Conservation (phyloP, 169 alveolate genomes). For the Plasmodium malariae region DNA sequence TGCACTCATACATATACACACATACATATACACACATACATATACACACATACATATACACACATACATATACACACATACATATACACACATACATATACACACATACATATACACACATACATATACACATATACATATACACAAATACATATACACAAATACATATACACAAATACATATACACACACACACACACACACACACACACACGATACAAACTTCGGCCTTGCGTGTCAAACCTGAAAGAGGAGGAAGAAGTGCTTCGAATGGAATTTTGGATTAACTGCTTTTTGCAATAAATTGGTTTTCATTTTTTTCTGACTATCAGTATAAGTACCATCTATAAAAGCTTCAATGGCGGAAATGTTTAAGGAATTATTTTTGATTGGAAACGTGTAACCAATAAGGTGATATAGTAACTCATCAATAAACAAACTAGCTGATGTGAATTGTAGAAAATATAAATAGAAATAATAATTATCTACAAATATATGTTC, state of each 20-base stretch:
- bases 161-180: not conserved
- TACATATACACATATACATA: no score
- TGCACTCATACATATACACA: no score
- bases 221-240: not conserved
- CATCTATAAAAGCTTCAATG: slow-evolving; percentile 62
- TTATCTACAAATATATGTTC: slow-evolving; percentile 75
- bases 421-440: slow-evolving; percentile 68
- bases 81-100: no score
- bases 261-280: slow-evolving; percentile 38
- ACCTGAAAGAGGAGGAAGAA: slow-evolving; percentile 71
- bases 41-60: no score
- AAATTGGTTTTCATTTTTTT: slow-evolving; percentile 40
- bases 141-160: no score
- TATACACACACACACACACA: not conserved
- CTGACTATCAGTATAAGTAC: slow-evolving; percentile 34
- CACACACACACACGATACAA: not conserved
- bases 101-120: no score
- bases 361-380: slow-evolving; percentile 28
- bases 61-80: no score
- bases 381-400: slow-evolving; percentile 64
- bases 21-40: no score
- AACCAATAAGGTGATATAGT: slow-evolving; percentile 64
- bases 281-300: slow-evolving; percentile 22
- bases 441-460: slow-evolving; percentile 75
- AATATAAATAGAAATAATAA: slow-evolving; percentile 73